Evolutionary conservation across 208 protist species (phyloP).

Genomic region (Leishmania braziliensis): DNA sequence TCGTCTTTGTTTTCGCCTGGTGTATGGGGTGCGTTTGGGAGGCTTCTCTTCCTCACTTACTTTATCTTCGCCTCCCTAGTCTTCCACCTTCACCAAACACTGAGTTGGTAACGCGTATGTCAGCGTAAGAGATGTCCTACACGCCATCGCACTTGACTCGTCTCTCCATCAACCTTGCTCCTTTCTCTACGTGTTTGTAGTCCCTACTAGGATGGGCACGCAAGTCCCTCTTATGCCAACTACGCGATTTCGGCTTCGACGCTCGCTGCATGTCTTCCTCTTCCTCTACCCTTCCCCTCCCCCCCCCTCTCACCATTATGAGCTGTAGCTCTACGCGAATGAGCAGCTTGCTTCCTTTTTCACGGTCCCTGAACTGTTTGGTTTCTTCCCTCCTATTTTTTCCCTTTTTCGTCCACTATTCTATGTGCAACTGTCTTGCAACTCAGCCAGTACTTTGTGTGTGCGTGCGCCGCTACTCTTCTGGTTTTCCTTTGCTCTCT

Average conservation of each 20-base stretch:
- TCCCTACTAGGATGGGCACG: background rate
- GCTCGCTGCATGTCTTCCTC: background rate
- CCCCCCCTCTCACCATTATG: background rate
- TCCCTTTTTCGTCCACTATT: background rate
- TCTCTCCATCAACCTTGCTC: background rate
- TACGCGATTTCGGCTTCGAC: background rate
- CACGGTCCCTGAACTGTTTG: background rate
- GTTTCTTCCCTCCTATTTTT: background rate
- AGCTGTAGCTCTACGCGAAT: background rate
- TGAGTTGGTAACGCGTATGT: background rate
- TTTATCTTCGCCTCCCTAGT: background rate
- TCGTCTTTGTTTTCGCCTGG: background rate
- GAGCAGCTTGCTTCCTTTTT: background rate
- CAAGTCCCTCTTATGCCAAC: background rate
- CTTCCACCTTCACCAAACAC: background rate
- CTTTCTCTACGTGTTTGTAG: background rate
- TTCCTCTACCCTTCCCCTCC: background rate
- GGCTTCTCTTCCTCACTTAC: background rate
- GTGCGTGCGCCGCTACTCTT: background rate
- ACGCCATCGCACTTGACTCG: background rate
- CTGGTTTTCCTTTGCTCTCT: background rate
- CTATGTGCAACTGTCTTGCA: background rate
- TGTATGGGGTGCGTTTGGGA: background rate
- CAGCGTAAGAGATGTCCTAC: background rate
- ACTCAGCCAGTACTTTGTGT: background rate